Percentiles rank a stretch among this genome's conserved stretches.
These are phyloP conservation scores for Camellia lanceoleosa DNA, from an alignment of 148 eudicot species.

Conservation along the genomic window DNA sequence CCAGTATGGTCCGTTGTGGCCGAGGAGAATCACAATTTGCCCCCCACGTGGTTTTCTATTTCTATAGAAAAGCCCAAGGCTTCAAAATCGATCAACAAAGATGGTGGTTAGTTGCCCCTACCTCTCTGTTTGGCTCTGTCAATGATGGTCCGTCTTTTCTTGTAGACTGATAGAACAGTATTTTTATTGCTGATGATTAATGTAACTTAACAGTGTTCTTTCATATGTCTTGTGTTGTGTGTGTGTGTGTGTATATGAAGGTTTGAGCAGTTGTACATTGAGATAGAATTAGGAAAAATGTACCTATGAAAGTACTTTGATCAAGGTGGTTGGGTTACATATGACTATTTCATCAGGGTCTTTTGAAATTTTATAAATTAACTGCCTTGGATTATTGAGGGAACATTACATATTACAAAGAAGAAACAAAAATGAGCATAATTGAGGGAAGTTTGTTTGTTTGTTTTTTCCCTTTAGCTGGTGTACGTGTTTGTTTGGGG, in stretches of 20 bases:
- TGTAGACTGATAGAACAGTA: neutral
- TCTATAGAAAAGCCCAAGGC: constrained; percentile 48
- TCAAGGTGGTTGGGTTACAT: neutral
- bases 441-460: neutral
- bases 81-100: constrained; percentile 29
- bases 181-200: neutral
- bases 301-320: neutral
- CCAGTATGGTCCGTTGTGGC: constrained; percentile 47
- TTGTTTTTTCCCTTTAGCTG: neutral
- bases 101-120: constrained; percentile 42
- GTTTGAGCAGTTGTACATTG: neutral
- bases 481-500: too few species aligned
- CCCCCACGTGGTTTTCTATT: constrained; percentile 77
- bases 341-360: neutral
- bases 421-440: neutral
- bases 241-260: neutral
- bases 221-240: too few species aligned
- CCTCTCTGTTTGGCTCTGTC: neutral
- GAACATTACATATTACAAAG: neutral
- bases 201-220: neutral
- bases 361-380: neutral
- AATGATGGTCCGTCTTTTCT: too few species aligned
- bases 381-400: neutral
- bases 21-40: constrained; percentile 51
- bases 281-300: neutral